Evolutionary conservation across 345 rosid genomes (phyloP).

Genomic region (Eucalyptus pauciflora): DNA sequence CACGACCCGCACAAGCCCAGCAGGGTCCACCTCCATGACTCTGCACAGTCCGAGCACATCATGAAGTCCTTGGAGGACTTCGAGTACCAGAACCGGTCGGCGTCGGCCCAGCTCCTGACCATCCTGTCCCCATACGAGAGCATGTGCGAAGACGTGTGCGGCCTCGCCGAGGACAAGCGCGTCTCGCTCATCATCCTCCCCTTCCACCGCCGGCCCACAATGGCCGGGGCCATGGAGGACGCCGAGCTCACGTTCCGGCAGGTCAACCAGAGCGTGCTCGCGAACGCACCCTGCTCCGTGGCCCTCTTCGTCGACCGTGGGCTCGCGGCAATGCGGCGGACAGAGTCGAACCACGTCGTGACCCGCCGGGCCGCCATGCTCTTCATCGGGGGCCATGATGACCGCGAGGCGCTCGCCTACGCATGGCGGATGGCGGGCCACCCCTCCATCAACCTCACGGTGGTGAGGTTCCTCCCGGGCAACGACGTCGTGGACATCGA

Average conservation of each 20-base stretch:
- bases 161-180: conserved; percentile 48
- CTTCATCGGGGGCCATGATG: conserved; percentile 32
- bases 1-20: conserved; percentile 7
- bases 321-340: background rate
- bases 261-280: conserved; percentile 7
- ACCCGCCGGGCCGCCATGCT: conserved; percentile 3
- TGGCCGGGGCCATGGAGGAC: conserved; percentile 1
- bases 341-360: background rate
- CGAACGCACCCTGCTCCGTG: conserved; percentile 12
- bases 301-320: conserved; percentile 23
- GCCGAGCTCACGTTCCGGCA: background rate
- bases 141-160: conserved; percentile 59
- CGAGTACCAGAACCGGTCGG: conserved; percentile 3
- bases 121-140: conserved; percentile 41
- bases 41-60: conserved; percentile 33
- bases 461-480: conserved; percentile 10
- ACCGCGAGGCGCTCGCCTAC: conserved; percentile 23
- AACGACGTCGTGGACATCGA: background rate
- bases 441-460: conserved; percentile 1
- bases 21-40: background rate
- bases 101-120: conserved; percentile 31
- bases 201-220: conserved; percentile 11
- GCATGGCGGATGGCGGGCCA: conserved; percentile 16
- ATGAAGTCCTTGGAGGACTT: conserved; percentile 20
- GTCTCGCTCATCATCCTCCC: conserved; percentile 44